Evolutionary conservation across 2,329 filamentous ascomycete genomes (phyloP), one percentile per base, ranked within the genome.

Genomic region (Arthroderma uncinatum): DNA sequence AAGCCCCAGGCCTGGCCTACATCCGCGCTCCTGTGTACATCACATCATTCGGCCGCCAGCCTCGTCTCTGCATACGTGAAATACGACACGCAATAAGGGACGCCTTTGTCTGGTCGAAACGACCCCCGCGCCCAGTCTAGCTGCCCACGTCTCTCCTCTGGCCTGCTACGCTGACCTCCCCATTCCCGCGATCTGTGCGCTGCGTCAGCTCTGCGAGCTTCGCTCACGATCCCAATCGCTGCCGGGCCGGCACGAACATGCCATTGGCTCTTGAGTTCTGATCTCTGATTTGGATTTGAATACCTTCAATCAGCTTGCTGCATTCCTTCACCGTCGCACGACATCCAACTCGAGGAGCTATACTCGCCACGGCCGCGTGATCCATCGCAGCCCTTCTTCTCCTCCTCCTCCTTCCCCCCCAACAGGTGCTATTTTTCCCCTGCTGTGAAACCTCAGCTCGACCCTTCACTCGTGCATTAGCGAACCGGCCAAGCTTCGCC

Each of bases 241-340:
- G 3, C 37, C 37, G 16, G 37, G 14, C 30, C 37, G 16, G 37
- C 37, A 23, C 42, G 42, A 47, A 25, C 42, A 47, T 47, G 42
- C 19, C 42, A 47, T 47, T 47, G 42, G 42, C 8, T 14, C 19
- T 40, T 40, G 37, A 40, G 37, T 16, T 47, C 42, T 47, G 42
- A 23, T 23, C 42, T 47, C 19, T 47, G 42, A 10, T 47, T 34
- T 12, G n/a, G n/a, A 40, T 47, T 47, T 12, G 21, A 23, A 28
- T 47, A 23, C 33, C 33, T 44, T 40, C 34, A 21, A 40, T 54
- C 52, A 40, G 16, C 52, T 54, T 28, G 25, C 33, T 54, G 30
- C 28, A 12, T 5, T 36, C 40, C 54, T 39, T 47, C 19, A 47
- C 10, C 21, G 58, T 59, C 53, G 58, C 55, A 59, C 58, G 34